These are phyloP conservation scores for Cystofilobasidium macerans DNA, from an alignment of 768 basidiomycete genomes.

Conservation along the genomic window DNA sequence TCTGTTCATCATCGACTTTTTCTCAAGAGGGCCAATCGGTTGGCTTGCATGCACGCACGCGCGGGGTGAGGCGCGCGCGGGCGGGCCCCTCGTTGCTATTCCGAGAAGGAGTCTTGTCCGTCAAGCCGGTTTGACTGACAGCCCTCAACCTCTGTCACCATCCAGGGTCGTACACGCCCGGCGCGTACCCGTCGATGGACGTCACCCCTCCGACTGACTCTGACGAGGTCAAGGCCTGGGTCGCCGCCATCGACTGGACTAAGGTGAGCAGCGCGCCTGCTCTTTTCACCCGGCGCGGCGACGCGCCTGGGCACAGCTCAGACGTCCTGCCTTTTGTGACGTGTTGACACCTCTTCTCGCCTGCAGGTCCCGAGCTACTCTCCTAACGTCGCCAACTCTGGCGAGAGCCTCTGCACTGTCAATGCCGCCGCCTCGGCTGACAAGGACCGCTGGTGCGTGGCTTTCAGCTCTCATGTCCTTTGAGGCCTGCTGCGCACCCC, in stretches of 20 bases:
- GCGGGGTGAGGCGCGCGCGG: no score
- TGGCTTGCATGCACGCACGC: no score
- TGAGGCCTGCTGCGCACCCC: no score
- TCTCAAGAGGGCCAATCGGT: no score
- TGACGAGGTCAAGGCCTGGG: conserved; percentile 31
- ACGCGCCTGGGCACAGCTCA: no score
- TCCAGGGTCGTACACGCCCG: conserved; percentile 13
- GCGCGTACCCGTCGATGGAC: conserved; percentile 35
- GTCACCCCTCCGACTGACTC: conserved; percentile 35
- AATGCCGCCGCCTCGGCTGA: conserved; percentile 18
- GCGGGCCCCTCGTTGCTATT: no score
- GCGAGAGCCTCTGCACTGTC: conserved; percentile 3
- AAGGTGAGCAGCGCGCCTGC: not conserved
- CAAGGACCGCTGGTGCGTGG: not conserved
- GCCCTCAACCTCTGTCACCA: not conserved
- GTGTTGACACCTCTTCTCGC: not conserved
- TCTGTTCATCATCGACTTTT: not conserved
- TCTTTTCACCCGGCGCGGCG: not conserved
- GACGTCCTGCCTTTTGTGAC: not conserved
- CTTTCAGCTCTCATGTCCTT: not conserved
- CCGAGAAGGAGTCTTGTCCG: no score
- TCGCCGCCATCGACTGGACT: conserved; percentile 24
- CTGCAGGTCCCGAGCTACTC: conserved; percentile 18
- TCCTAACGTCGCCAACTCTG: conserved; percentile 15
- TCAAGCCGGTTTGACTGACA: no score